Percentiles rank a stretch among this genome's conserved stretches.
Conservation (phyloP, 768 basidiomycete species). For the Pleurotus pulmonarius region DNA sequence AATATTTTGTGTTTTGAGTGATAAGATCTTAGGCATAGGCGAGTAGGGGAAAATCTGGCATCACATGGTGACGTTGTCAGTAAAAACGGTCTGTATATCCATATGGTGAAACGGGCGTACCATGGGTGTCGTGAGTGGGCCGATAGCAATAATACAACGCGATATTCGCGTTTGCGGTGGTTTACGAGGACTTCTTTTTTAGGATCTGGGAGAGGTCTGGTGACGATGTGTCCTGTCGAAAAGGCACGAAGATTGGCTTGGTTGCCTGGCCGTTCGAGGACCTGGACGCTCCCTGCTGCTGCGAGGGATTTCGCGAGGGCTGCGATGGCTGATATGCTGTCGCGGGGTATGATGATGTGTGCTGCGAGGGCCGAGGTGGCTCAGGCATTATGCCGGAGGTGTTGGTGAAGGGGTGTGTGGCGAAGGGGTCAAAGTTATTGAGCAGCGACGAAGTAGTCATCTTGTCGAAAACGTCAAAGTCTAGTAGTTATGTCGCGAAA, state of each 20-base stretch:
- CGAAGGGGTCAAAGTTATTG: conserved; percentile 26
- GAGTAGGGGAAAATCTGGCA: background rate
- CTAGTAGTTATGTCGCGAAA: background rate
- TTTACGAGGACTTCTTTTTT: conserved; percentile 5
- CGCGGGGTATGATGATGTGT: conserved; percentile 3
- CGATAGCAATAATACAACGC: background rate
- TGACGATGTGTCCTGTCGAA: conserved; percentile 5
- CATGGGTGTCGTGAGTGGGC: background rate
- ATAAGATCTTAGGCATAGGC: background rate
- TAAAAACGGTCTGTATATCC: background rate
- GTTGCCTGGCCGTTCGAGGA: background rate
- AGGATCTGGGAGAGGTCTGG: conserved; percentile 5
- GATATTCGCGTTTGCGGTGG: background rate
- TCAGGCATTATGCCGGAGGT: conserved; percentile 14
- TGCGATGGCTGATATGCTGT: conserved; percentile 1
- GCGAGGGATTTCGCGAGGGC: background rate
- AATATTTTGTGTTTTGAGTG: conserved; percentile 6
- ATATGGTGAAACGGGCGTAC: background rate
- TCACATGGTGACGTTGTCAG: background rate
- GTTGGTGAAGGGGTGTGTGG: conserved; percentile 27
- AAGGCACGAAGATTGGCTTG: conserved; percentile 6
- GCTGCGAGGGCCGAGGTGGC: conserved; percentile 3
- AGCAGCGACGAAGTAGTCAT: conserved; percentile 16
- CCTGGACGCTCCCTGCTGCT: background rate
- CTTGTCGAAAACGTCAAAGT: background rate